Base-by-base conservation (phyloP, 108 stramenopile genomes). In the Pseudonitzschia multistriata region DNA sequence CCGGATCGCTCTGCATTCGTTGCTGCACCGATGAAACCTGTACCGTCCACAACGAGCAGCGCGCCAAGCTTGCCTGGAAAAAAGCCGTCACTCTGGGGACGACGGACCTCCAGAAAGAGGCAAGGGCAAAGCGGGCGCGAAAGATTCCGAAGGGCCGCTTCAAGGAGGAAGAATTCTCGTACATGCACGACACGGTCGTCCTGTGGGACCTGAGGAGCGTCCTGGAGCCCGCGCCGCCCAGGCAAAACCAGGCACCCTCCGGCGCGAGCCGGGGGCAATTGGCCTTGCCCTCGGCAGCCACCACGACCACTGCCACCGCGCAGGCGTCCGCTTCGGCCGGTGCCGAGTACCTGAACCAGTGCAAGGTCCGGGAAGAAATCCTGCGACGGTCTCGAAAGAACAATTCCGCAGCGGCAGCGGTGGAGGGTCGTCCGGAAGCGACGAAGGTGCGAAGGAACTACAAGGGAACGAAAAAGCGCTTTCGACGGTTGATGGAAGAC, bases 161-260 rank as follows among this genome's bases (percentile, higher is more conserved):
- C 39, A 59, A 60, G 36, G 89, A 90, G 40, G 19, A 76, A 6
- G 63, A 48, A 39, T 80, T 90, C 22, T 48, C 53, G 39, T 87
- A 85, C 52, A 55, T 78, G 62, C 75, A 81, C 29, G 83, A 90
- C 64, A 82, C 85, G 10, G 73, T 84, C 0, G 67, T 82, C 15
- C 66, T 87, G 40, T 90, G 84, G 84, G 67, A 83, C 71, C 17
- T 85, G 34, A 34, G 63, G 31, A 59, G 17, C 31, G 31, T 59
- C 31, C 34, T 59, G 3, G 33, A 59, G 17, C 57, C 57, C 25
- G 13, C 57, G 34, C 34, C n/a, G 31, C 57, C 29, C 6, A 14
- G 33, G 34, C 57, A 35, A n/a, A 2, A 6, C 6, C 24, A 27
- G 11, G 13, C 22, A 25, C 11, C 42, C n/a, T n/a, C n/a, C n/a